Evolutionary conservation across 2,329 filamentous ascomycete genomes (phyloP).

Genomic region (Aspergillus ochraceus): DNA sequence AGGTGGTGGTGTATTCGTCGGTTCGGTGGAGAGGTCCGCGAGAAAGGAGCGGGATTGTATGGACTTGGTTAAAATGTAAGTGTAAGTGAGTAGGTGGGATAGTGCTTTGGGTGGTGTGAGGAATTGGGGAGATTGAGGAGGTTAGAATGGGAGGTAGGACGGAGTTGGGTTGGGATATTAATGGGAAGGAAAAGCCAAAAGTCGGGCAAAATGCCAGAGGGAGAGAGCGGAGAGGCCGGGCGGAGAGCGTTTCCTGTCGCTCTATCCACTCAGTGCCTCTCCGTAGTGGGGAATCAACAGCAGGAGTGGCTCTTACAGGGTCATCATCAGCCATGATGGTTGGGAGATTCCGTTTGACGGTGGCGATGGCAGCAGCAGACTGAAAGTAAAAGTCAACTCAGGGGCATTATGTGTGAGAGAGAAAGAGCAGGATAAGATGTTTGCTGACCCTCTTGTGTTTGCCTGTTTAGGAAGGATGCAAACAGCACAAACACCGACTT

Average conservation of each 20-base stretch:
- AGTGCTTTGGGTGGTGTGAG: background rate
- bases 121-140: background rate
- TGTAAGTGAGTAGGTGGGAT: background rate
- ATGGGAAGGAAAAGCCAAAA: background rate
- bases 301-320: constrained; percentile 17
- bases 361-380: background rate
- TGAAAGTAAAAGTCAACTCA: background rate
- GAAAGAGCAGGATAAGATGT: background rate
- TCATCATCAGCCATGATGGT: constrained; percentile 16
- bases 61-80: background rate
- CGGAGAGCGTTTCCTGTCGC: background rate
- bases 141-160: background rate
- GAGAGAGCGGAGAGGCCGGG: background rate
- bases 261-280: background rate
- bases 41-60: background rate
- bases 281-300: background rate
- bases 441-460: background rate
- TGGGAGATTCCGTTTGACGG: background rate
- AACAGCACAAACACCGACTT: constrained; percentile 20
- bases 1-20: background rate
- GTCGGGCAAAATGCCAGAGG: background rate
- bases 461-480: background rate
- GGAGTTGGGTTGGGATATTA: background rate
- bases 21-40: background rate
- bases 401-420: background rate